Evolutionary conservation across 2,329 filamentous ascomycete genomes (phyloP).

Genomic region (Pestalotiopsis fici): DNA sequence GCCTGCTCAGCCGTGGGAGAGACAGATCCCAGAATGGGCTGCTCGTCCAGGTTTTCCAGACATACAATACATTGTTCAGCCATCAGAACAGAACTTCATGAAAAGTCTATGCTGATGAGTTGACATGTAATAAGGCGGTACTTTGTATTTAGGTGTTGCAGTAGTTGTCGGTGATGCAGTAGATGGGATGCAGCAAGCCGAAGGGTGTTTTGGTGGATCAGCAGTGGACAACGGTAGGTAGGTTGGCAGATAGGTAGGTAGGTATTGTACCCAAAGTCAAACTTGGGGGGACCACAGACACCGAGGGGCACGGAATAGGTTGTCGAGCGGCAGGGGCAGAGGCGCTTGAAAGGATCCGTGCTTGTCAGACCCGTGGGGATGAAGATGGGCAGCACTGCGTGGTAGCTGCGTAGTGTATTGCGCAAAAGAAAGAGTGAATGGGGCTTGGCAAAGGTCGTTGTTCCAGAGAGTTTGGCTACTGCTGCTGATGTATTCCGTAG

Average conservation of each 20-base stretch:
- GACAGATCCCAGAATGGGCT: conserved; percentile 19
- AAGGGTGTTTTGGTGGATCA: conserved; percentile 14
- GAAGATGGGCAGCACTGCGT: neutral
- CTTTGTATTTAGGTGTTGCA: conserved; percentile 39
- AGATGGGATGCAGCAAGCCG: conserved; percentile 19
- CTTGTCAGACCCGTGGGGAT: neutral
- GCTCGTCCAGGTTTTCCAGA: conserved; percentile 57
- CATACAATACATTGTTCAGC: conserved; percentile 72
- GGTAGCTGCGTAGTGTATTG: neutral
- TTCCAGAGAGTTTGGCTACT: neutral
- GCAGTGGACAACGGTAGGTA: neutral
- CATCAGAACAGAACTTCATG: conserved; percentile 39
- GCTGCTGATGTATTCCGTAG: no score
- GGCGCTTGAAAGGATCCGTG: neutral
- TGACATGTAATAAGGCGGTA: conserved; percentile 32
- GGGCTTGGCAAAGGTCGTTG: neutral
- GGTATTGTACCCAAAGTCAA: neutral
- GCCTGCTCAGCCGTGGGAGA: conserved; percentile 3
- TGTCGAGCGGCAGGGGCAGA: conserved; percentile 3
- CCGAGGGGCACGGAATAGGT: neutral
- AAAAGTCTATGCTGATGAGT: conserved; percentile 28
- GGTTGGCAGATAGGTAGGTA: neutral
- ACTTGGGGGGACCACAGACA: neutral
- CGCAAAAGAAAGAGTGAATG: neutral
- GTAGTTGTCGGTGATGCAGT: conserved; percentile 24